Base-by-base conservation (phyloP, 2,329 filamentous ascomycete species). In the Cordyceps farinosa region DNA sequence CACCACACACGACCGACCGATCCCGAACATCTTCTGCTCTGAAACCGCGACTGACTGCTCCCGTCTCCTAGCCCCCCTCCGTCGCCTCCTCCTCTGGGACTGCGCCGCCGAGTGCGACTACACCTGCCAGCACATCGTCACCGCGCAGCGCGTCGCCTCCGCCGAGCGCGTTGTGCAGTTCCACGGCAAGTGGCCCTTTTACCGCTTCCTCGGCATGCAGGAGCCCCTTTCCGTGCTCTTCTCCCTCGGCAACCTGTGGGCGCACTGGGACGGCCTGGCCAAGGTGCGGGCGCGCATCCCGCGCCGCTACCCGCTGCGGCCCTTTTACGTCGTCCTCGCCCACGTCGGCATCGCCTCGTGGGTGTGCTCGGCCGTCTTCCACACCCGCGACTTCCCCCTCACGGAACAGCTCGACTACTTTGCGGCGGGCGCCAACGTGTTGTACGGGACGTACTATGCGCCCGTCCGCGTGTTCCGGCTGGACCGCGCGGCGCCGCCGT, bases 361-460 rank as follows among this genome's bases (percentile, higher is more conserved):
- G 95, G 80, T 87, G 47, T 93, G 92, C 75, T 95, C 90, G 78
- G 89, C 93, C 80, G 78, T 97, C 63, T 99, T 99, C 77, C 95
- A 99, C 76, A 92, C 90, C 0, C 82, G 95, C 59, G 95, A 99
- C 77, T 96, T 95, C 73, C 75, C 78, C 17, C 67, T 89, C 50
- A 99, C 95, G 22, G 95, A 99, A 81, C 91, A 96, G 78, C 79
- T 97, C 78, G 95, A 99, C 77, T 99, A 99, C 78, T 97, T 97
- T 72, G 95, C 86, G 22, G 95, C 95, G 10, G 95, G 93, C 44
- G 92, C 91, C 50, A 91, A 84, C 70, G 91, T 99, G 15, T 80
- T 98, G 65, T 98, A 97, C 75, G 93, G 94, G 22, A 78, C 97
- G 68, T 99, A 93, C 78, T 94, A 94, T 72, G 86, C 91, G 3